Evolutionary conservation across 1,139 yeast genomes (phyloP).

Genomic region (Keqinozyma sinolaborantium): DNA sequence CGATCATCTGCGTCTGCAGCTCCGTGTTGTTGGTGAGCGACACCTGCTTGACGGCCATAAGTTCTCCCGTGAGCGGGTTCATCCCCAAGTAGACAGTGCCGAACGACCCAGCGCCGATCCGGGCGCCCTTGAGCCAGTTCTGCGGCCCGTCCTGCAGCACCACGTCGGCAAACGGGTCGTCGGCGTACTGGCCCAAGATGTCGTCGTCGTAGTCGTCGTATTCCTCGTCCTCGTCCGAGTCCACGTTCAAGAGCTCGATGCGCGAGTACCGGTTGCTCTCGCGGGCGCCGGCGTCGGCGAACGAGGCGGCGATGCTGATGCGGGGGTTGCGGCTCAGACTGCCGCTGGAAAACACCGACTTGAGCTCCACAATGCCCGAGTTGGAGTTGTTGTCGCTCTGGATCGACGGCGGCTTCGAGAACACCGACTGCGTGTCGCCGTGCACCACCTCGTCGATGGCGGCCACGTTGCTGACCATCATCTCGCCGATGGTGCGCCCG

Average conservation of each 20-base stretch:
- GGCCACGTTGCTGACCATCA: slow-evolving; percentile 54
- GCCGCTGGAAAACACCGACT: slow-evolving; percentile 9
- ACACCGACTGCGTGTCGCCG: slow-evolving; percentile 18
- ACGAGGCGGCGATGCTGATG: slow-evolving; percentile 34
- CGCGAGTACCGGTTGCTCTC: slow-evolving; percentile 39
- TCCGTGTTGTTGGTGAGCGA: slow-evolving; percentile 52
- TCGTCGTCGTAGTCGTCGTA: slow-evolving; percentile 18
- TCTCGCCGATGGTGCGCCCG: slow-evolving; percentile 61
- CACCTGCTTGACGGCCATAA: slow-evolving; percentile 97
- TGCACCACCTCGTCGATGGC: slow-evolving; percentile 58
- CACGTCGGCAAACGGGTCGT: slow-evolving; percentile 13
- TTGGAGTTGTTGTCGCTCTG: slow-evolving; percentile 9
- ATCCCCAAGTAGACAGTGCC: slow-evolving; percentile 92
- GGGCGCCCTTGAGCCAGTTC: slow-evolving; percentile 90
- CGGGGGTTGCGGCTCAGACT: slow-evolving; percentile 1
- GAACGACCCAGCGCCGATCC: slow-evolving; percentile 93
- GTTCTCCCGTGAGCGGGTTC: slow-evolving; percentile 88
- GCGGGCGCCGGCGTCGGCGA: slow-evolving; percentile 17
- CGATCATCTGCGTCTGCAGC: slow-evolving; percentile 62
- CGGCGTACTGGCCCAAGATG: slow-evolving; percentile 12
- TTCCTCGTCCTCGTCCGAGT: slow-evolving; percentile 32
- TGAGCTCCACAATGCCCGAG: not conserved
- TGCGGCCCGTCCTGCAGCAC: slow-evolving; percentile 47
- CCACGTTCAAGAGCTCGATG: slow-evolving; percentile 47
- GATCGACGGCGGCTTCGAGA: slow-evolving; percentile 21